These are phyloP conservation scores for Cladosporium colombiae DNA, from an alignment of 2,329 filamentous ascomycete genomes.

Conservation along the genomic window DNA sequence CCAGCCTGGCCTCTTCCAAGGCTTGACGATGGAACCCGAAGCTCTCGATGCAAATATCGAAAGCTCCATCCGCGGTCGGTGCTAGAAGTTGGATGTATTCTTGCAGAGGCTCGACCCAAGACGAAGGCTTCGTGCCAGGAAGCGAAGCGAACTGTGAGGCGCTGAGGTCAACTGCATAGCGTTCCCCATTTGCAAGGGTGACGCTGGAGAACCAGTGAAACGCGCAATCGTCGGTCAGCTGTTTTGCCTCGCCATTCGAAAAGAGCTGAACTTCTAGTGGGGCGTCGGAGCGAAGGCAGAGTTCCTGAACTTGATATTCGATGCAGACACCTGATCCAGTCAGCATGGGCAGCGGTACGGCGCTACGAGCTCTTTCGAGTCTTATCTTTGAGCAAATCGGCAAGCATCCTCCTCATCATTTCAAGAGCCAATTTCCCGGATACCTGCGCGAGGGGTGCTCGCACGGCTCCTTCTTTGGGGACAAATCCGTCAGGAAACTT, in stretches of 20 bases:
- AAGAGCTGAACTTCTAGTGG: no score
- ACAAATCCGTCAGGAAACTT: not conserved
- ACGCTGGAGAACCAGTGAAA: not conserved
- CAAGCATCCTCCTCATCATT: not conserved
- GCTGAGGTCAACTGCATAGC: not conserved
- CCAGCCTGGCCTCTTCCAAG: no score
- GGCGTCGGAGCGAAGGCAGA: no score
- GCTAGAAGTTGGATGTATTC: not conserved
- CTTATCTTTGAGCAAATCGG: not conserved
- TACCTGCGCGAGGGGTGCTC: not conserved
- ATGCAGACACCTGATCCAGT: not conserved
- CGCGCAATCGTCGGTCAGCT: no score
- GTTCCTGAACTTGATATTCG: not conserved
- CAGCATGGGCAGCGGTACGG: not conserved
- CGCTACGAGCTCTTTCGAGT: not conserved
- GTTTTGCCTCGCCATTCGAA: no score
- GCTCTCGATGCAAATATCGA: no score
- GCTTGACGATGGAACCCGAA: no score
- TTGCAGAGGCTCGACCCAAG: not conserved
- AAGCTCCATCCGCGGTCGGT: no score
- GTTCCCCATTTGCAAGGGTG: not conserved
- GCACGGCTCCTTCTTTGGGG: not conserved
- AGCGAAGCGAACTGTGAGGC: not conserved
- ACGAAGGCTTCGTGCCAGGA: not conserved
- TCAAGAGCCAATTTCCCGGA: not conserved